Conservation (phyloP, 192 early-diverging fungal species). For the Podila minutissima region DNA sequence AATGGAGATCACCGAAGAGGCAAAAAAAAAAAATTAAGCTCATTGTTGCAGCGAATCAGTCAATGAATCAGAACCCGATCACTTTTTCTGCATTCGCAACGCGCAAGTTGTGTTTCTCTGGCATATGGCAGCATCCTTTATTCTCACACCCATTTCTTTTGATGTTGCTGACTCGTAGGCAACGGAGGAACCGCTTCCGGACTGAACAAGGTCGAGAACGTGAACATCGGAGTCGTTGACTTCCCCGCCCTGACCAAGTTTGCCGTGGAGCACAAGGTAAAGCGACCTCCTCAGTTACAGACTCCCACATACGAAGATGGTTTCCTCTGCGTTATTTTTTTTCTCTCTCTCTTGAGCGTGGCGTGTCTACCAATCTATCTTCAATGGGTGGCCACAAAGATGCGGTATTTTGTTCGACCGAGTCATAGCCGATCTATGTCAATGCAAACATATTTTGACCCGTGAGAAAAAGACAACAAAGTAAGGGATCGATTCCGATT, state of each 20-base stretch:
- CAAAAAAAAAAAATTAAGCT: slow-evolving; percentile 1
- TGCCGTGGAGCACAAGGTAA: slow-evolving; percentile 80
- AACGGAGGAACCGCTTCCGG: slow-evolving; percentile 92
- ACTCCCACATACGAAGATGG: no score
- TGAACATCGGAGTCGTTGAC: slow-evolving; percentile 75
- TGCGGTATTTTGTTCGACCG: no score
- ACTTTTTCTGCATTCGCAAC: no score
- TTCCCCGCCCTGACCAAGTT: slow-evolving; percentile 83
- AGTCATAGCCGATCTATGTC: no score
- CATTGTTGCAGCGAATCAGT: background rate
- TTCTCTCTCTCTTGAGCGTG: background rate
- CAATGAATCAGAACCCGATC: background rate
- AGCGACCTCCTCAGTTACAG: no score
- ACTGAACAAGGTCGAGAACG: slow-evolving; percentile 82
- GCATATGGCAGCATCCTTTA: background rate
- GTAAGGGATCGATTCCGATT: background rate
- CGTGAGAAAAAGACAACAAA: no score
- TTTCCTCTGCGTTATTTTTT: background rate
- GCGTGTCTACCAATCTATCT: background rate
- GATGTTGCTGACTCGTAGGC: slow-evolving; percentile 58
- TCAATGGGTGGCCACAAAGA: no score
- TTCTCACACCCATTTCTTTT: slow-evolving; percentile 1
- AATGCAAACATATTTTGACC: no score
- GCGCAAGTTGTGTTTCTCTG: no score
- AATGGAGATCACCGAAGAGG: no score